Evolutionary conservation across 805 yeast species (phyloP).

Genomic region (Yamadazyma scolyti): DNA sequence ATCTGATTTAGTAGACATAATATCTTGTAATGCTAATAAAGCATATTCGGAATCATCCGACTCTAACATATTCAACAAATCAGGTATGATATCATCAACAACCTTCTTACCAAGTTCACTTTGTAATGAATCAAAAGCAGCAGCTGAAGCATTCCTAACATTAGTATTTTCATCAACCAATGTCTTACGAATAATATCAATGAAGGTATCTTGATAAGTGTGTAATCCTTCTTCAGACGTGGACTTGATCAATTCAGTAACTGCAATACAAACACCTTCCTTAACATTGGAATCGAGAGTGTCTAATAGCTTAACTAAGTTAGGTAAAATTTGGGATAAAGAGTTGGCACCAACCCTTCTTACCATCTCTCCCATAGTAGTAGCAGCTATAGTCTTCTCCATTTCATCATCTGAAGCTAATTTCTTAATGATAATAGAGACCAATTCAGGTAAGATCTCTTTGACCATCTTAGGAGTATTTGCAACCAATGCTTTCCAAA

Average conservation of each 20-base stretch:
- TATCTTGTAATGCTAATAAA: conserved; percentile 81
- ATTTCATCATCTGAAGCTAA: conserved; percentile 78
- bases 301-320: conserved; percentile 61
- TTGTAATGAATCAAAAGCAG: conserved; percentile 85
- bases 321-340: conserved; percentile 78
- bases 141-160: conserved; percentile 90
- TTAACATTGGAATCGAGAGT: conserved; percentile 64
- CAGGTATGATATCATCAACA: conserved; percentile 85
- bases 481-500: conserved; percentile 95
- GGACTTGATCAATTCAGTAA: conserved; percentile 78
- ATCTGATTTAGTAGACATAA: conserved; percentile 86
- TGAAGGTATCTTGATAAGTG: conserved; percentile 65
- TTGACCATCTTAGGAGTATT: conserved; percentile 93
- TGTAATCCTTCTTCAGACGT: conserved; percentile 57
- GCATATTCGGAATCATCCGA: conserved; percentile 63
- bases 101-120: conserved; percentile 78
- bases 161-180: conserved; percentile 67
- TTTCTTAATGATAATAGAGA: conserved; percentile 73
- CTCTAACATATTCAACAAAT: conserved; percentile 64
- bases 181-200: conserved; percentile 72
- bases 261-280: conserved; percentile 95
- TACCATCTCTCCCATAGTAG: conserved; percentile 90
- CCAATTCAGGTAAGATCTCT: conserved; percentile 83
- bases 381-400: conserved; percentile 86
- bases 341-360: conserved; percentile 91